A percentile compares a stretch with the other conserved stretches of the same genome.
Conservation (phyloP, 1,139 yeast species). For the Candida smagusa region DNA sequence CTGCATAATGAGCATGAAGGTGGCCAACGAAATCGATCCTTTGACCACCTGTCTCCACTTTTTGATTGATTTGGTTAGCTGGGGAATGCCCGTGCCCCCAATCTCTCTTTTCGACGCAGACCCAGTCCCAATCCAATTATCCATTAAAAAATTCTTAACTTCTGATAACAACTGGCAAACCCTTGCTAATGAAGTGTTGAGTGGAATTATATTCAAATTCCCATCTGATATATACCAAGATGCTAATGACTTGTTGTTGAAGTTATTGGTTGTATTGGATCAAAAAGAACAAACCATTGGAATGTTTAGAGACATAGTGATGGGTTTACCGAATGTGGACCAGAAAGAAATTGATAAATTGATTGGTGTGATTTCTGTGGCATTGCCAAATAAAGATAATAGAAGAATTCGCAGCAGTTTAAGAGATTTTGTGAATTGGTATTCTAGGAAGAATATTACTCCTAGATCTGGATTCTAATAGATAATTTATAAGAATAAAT, state of each 20-base stretch:
- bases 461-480: slow-evolving; percentile 34
- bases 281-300: slow-evolving; percentile 37
- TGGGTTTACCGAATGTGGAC: slow-evolving; percentile 61
- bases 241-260: slow-evolving; percentile 70
- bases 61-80: slow-evolving; percentile 72
- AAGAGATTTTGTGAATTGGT: slow-evolving; percentile 79
- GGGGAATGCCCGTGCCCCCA: slow-evolving; percentile 84
- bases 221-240: slow-evolving; percentile 71
- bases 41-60: slow-evolving; percentile 69
- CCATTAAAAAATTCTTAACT: slow-evolving; percentile 38
- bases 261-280: slow-evolving; percentile 54
- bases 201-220: slow-evolving; percentile 70
- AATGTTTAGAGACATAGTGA: slow-evolving; percentile 62
- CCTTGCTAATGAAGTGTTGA: slow-evolving; percentile 51
- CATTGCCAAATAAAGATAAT: slow-evolving; percentile 67
- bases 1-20: slow-evolving; percentile 51
- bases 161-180: slow-evolving; percentile 55
- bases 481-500: background rate
- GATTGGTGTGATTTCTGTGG: slow-evolving; percentile 51
- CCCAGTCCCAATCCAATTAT: slow-evolving; percentile 45
- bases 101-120: slow-evolving; percentile 60
- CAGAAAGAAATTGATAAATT: slow-evolving; percentile 64
- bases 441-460: slow-evolving; percentile 69
- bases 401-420: slow-evolving; percentile 69
- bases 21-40: slow-evolving; percentile 68